A percentile compares a stretch with the other conserved stretches of the same genome.
phyloP scores from a whole-genome alignment of 805 yeast genomes.

The Cyberlindnera mrakii region DNA sequence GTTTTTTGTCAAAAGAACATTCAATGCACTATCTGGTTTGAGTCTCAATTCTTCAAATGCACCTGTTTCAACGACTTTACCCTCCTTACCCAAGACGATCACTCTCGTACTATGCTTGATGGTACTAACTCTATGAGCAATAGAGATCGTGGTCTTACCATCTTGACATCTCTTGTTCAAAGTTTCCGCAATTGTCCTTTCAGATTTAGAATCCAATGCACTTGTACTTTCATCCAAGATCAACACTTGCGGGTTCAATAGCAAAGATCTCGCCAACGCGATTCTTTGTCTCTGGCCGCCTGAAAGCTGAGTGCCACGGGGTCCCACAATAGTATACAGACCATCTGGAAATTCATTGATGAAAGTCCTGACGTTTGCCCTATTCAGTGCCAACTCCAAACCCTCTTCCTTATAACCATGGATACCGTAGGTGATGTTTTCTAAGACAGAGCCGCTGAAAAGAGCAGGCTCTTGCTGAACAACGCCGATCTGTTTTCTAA shows the following conservation, averaged over 20 bases:
- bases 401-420: slow-evolving; percentile 51
- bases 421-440: slow-evolving; percentile 75
- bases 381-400: slow-evolving; percentile 49
- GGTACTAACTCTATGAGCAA: slow-evolving; percentile 88
- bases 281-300: slow-evolving; percentile 96
- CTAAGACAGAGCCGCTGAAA: slow-evolving; percentile 79
- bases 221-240: slow-evolving; percentile 93
- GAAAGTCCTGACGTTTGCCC: slow-evolving; percentile 72
- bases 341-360: slow-evolving; percentile 74
- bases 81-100: slow-evolving; percentile 69
- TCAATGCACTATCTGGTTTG: slow-evolving; percentile 30
- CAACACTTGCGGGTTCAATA: slow-evolving; percentile 72
- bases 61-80: slow-evolving; percentile 72
- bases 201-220: slow-evolving; percentile 85
- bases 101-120: slow-evolving; percentile 77
- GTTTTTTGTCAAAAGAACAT: slow-evolving; percentile 28
- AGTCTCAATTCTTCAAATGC: slow-evolving; percentile 44
- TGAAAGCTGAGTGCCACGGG: slow-evolving; percentile 81
- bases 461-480: slow-evolving; percentile 92
- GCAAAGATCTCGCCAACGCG: slow-evolving; percentile 82
- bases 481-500: slow-evolving; percentile 73
- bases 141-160: slow-evolving; percentile 72
- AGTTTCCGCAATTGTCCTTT: slow-evolving; percentile 75
- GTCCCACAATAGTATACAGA: slow-evolving; percentile 76
- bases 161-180: slow-evolving; percentile 47